phyloP scores from a whole-genome alignment of 495 filamentous ascomycete species.

The Hypoxylon rickii region DNA sequence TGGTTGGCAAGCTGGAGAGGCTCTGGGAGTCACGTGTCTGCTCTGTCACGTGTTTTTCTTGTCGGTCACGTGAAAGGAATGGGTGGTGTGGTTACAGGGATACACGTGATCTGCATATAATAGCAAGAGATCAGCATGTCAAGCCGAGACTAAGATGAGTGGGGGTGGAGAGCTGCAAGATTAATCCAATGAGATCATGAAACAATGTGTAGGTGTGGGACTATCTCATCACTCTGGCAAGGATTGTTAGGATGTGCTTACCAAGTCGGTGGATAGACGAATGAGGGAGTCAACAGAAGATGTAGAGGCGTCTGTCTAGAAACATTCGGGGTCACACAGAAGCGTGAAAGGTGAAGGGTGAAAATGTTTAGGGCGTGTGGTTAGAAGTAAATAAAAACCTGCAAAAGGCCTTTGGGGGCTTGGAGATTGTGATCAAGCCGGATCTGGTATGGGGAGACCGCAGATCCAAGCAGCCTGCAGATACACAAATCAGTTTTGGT shows the following conservation, averaged over 20 bases:
- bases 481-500: conserved; percentile 28
- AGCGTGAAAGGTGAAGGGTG: too few species aligned
- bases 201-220: background rate
- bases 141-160: background rate
- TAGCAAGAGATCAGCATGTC: background rate
- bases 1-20: background rate
- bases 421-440: conserved; percentile 26
- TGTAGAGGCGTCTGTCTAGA: background rate
- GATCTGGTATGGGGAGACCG: conserved; percentile 23
- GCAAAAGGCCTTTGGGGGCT: conserved; percentile 26
- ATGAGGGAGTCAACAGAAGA: background rate
- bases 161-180: background rate
- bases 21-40: conserved; percentile 12
- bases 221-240: background rate
- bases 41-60: too few species aligned
- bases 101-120: background rate
- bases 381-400: conserved; percentile 23
- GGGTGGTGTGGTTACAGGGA: background rate
- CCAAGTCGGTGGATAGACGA: too few species aligned
- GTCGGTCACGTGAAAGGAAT: conserved; percentile 5
- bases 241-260: background rate
- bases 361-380: too few species aligned
- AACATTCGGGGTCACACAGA: background rate
- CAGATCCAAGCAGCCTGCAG: conserved; percentile 35
- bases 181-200: too few species aligned